A percentile compares a stretch with the other conserved stretches of the same genome.
These are phyloP conservation scores for Paecilomyces niveus DNA, from an alignment of 2,329 filamentous ascomycete genomes.

Conservation along the genomic window DNA sequence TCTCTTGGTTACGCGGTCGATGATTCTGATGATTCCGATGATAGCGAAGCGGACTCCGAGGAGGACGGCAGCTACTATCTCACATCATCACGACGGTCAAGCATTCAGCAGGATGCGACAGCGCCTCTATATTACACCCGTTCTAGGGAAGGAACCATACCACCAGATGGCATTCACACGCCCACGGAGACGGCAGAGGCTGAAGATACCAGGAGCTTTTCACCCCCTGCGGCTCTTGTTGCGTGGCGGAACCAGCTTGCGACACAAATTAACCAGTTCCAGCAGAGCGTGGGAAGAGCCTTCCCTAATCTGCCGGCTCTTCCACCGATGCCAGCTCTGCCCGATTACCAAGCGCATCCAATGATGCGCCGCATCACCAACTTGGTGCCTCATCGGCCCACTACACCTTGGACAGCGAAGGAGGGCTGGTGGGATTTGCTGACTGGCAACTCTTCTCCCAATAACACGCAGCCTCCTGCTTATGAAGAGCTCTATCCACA, in stretches of 20 bases:
- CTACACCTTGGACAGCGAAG: conserved; percentile 33
- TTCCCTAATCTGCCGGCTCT: conserved; percentile 56
- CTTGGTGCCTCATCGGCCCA: conserved; percentile 61
- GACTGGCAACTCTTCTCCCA: conserved; percentile 41
- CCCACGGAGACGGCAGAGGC: conserved; percentile 18
- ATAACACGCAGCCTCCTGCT: conserved; percentile 57
- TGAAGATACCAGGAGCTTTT: conserved; percentile 28
- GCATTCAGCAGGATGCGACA: conserved; percentile 25
- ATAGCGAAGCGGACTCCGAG: conserved; percentile 11
- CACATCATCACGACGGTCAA: conserved; percentile 27
- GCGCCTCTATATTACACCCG: conserved; percentile 13
- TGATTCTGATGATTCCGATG: conserved; percentile 28
- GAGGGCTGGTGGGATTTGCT: conserved; percentile 63
- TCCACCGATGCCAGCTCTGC: conserved; percentile 57
- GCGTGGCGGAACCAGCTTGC: conserved; percentile 68
- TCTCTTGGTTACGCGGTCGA: conserved; percentile 39
- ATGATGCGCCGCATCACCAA: conserved; percentile 67
- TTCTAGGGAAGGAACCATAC: conserved; percentile 11
- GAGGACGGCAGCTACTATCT: conserved; percentile 20
- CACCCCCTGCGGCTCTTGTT: conserved; percentile 56
- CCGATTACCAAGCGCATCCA: conserved; percentile 66
- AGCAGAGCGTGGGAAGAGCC: conserved; percentile 61
- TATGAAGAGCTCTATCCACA: conserved; percentile 72
- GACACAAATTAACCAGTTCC: conserved; percentile 68
- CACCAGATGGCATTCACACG: conserved; percentile 10